These are phyloP conservation scores for Kokia cookei DNA, from an alignment of 441 rosid species.

Conservation along the genomic window DNA sequence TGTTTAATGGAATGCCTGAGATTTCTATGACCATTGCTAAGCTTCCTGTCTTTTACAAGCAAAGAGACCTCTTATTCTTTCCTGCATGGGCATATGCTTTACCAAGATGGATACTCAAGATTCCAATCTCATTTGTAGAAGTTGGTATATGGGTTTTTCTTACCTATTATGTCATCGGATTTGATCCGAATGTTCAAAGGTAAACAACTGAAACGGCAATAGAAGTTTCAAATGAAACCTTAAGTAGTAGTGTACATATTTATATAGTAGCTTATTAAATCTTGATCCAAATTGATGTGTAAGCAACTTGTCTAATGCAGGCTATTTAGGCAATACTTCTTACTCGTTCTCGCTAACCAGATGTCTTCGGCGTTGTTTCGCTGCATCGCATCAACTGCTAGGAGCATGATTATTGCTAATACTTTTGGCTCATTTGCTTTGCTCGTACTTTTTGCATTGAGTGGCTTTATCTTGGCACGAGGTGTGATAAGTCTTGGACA, in stretches of 20 bases:
- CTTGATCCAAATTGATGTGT: neutral
- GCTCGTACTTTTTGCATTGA: conserved; percentile 30
- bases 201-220: neutral
- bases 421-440: conserved; percentile 48
- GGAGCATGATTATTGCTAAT: conserved; percentile 45
- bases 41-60: conserved; percentile 94
- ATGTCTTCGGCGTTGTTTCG: conserved; percentile 55
- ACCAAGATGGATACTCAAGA: conserved; percentile 59
- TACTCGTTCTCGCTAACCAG: conserved; percentile 19
- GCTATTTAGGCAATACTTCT: conserved; percentile 33
- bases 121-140: conserved; percentile 27
- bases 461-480: conserved; percentile 46
- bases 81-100: conserved; percentile 78
- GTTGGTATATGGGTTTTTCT: neutral
- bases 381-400: conserved; percentile 39
- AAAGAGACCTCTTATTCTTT: conserved; percentile 64
- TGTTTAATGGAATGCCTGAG: conserved; percentile 69
- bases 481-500: conserved; percentile 13
- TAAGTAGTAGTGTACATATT: neutral
- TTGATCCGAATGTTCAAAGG: neutral
- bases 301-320: neutral
- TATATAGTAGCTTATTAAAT: neutral
- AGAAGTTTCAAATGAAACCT: neutral
- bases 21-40: conserved; percentile 69
- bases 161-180: conserved; percentile 1